A percentile compares a stretch with the other conserved stretches of the same genome.
Evolutionary conservation across 768 basidiomycete species (phyloP).

Genomic region (Clitopilus passeckerianus): DNA sequence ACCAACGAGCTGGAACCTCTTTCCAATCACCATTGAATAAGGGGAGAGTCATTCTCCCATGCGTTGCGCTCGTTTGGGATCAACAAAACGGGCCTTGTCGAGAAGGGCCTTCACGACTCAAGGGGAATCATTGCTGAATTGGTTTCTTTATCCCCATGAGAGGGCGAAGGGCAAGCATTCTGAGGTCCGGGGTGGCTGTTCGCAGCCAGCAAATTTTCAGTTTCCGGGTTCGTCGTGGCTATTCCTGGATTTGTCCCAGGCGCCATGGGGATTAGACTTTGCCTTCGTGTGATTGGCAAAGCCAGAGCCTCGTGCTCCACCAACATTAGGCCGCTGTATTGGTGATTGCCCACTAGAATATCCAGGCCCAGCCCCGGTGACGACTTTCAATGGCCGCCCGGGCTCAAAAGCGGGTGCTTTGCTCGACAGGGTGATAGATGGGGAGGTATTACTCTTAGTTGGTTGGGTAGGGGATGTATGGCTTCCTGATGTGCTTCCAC

Average conservation of each 20-base stretch:
- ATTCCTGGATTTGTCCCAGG: not conserved
- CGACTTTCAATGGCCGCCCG: constrained; percentile 12
- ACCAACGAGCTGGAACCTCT: no score
- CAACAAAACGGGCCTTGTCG: no score
- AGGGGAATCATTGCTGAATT: no score
- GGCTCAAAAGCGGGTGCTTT: constrained; percentile 55
- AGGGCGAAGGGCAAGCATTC: no score
- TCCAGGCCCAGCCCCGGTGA: not conserved
- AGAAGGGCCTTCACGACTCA: no score
- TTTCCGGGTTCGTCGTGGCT: not conserved
- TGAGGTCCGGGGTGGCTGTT: no score
- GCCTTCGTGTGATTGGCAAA: not conserved
- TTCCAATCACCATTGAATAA: no score
- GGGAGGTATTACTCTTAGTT: constrained; percentile 5
- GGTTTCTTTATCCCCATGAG: no score
- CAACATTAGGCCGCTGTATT: not conserved
- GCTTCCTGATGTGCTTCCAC: constrained; percentile 11
- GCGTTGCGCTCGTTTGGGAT: no score
- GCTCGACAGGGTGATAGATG: constrained; percentile 41
- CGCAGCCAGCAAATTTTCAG: no score
- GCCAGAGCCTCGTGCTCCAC: not conserved
- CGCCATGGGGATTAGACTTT: not conserved
- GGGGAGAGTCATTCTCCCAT: no score
- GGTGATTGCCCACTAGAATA: not conserved
- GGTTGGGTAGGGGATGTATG: constrained; percentile 13